Evolutionary conservation across 495 filamentous ascomycete genomes (phyloP).

Genomic region (Hypoxylon perforatum): DNA sequence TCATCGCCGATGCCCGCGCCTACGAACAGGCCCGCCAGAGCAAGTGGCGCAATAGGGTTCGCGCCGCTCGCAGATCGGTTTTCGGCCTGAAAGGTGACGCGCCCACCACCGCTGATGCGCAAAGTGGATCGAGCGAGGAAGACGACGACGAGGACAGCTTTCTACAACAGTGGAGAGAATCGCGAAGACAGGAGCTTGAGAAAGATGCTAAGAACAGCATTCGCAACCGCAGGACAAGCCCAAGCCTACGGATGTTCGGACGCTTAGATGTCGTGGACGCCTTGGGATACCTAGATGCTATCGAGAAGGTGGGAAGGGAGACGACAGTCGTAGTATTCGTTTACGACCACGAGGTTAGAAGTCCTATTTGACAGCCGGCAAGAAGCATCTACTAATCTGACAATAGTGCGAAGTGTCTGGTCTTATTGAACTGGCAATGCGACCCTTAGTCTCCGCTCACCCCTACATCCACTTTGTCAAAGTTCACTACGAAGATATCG

Average conservation of each 20-base stretch:
- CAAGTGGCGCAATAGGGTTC: constrained; percentile 64
- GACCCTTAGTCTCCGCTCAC: constrained; percentile 75
- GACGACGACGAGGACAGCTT: constrained; percentile 83
- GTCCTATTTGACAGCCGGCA: background rate
- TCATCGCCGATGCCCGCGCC: constrained; percentile 93
- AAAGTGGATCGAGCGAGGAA: constrained; percentile 63
- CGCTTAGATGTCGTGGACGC: constrained; percentile 87
- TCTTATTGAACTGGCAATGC: constrained; percentile 80
- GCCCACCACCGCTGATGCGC: constrained; percentile 15
- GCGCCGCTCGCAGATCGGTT: constrained; percentile 57
- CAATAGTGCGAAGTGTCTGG: constrained; percentile 76
- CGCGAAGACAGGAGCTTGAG: constrained; percentile 80
- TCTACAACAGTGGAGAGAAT: constrained; percentile 82
- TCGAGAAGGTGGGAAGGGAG: constrained; percentile 85
- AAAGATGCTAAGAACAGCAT: constrained; percentile 54
- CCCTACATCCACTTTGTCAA: constrained; percentile 85
- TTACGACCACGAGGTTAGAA: constrained; percentile 83
- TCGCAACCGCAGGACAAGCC: constrained; percentile 70
- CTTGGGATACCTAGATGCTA: constrained; percentile 89
- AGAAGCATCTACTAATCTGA: constrained; percentile 31
- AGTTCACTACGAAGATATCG: constrained; percentile 90
- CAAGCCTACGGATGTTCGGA: constrained; percentile 80
- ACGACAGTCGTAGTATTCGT: constrained; percentile 95
- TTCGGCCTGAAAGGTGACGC: constrained; percentile 46
- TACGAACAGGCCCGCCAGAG: constrained; percentile 84